Evolutionary conservation across 2,329 filamentous ascomycete species (phyloP).

Genomic region (Nigrospora oryzae): DNA sequence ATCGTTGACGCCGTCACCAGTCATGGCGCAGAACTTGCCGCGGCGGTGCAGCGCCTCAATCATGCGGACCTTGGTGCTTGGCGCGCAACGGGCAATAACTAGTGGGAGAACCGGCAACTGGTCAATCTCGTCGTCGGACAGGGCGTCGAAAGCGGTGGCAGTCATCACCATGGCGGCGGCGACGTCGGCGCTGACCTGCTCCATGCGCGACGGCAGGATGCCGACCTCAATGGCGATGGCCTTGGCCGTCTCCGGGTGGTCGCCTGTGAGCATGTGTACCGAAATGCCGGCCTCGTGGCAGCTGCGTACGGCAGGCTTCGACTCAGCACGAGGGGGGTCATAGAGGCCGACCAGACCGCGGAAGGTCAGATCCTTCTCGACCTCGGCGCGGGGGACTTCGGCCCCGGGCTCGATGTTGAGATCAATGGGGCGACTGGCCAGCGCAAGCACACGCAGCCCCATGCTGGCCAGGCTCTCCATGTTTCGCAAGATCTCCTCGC

Average conservation of each 20-base stretch:
- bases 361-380: constrained; percentile 55
- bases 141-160: constrained; percentile 53
- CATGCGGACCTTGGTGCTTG: constrained; percentile 66
- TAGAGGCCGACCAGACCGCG: constrained; percentile 62
- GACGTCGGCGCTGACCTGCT: constrained; percentile 42
- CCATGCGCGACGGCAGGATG: constrained; percentile 52
- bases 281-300: constrained; percentile 56
- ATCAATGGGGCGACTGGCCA: constrained; percentile 42
- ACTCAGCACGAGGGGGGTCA: constrained; percentile 62
- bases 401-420: constrained; percentile 22
- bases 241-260: constrained; percentile 54
- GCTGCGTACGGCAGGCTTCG: constrained; percentile 47
- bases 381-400: constrained; percentile 34
- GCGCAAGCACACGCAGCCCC: constrained; percentile 55
- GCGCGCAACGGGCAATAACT: constrained; percentile 62
- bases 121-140: constrained; percentile 57
- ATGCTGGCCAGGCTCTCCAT: constrained; percentile 52
- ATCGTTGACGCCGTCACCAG: constrained; percentile 67
- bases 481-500: constrained; percentile 45
- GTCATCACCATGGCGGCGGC: constrained; percentile 55
- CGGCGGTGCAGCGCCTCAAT: constrained; percentile 64
- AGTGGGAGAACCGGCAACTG: constrained; percentile 55
- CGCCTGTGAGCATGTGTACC: constrained; percentile 62
- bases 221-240: constrained; percentile 56
- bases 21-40: constrained; percentile 61